These are phyloP conservation scores for Gossypium herbaceum DNA, from an alignment of 345 rosid genomes.

Conservation along the genomic window DNA sequence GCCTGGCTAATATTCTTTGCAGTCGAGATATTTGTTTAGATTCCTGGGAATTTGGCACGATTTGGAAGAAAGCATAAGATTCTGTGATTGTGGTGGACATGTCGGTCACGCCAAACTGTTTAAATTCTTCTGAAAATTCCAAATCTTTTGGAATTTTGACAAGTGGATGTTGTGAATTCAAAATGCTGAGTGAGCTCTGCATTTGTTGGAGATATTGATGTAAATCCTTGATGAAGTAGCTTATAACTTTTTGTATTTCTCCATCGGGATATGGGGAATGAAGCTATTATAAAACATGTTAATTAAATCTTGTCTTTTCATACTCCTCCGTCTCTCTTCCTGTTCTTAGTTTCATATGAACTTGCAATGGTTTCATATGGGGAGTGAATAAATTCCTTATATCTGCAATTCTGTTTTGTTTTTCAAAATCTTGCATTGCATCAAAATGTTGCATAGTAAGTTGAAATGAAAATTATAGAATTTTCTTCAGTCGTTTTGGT, in stretches of 20 bases:
- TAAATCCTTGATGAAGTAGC: not conserved
- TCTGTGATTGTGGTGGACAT: conserved; percentile 8
- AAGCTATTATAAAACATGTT: too few species aligned
- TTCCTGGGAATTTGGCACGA: not conserved
- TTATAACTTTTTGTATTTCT: not conserved
- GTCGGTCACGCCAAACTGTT: not conserved
- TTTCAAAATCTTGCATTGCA: not conserved
- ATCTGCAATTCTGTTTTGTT: not conserved
- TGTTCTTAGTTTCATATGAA: too few species aligned
- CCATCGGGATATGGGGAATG: not conserved
- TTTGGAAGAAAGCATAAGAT: conserved; percentile 7
- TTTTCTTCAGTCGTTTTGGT: not conserved
- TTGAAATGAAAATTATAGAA: not conserved
- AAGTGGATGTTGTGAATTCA: conserved; percentile 8
- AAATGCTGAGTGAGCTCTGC: conserved; percentile 10
- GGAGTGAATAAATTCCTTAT: not conserved
- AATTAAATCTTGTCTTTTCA: too few species aligned
- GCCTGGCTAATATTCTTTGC: not conserved
- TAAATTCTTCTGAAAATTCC: conserved; percentile 12
- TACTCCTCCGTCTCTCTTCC: too few species aligned
- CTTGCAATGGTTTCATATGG: too few species aligned
- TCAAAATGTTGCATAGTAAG: not conserved
- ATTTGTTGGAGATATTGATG: not conserved
- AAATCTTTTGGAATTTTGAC: conserved; percentile 7
- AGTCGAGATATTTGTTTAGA: not conserved